Percentiles rank a stretch among this genome's conserved stretches.
These are phyloP conservation scores for Schizosaccharomyces cryophilus DNA, from an alignment of 805 yeast species.

Conservation along the genomic window DNA sequence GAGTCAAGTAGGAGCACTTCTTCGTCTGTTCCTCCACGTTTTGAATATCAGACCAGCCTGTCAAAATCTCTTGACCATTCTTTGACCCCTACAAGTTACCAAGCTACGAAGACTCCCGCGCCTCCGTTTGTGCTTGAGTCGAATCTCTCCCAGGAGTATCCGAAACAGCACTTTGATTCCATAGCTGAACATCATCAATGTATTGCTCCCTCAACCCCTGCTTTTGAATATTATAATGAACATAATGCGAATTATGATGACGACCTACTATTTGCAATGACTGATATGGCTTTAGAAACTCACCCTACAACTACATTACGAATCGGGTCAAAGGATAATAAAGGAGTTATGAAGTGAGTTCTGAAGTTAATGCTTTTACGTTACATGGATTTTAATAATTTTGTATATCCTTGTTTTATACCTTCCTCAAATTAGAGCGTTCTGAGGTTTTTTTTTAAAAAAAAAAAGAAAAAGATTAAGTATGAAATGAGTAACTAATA, in stretches of 20 bases:
- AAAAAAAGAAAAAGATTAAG: too few species aligned
- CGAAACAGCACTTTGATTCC: neutral
- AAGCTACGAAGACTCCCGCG: neutral
- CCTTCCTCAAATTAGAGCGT: too few species aligned
- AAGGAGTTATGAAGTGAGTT: too few species aligned
- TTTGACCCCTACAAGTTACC: neutral
- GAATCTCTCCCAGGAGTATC: constrained; percentile 1
- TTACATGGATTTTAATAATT: too few species aligned
- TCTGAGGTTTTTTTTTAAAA: too few species aligned
- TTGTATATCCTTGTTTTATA: too few species aligned
- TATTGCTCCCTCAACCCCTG: neutral
- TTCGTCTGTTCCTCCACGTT: neutral
- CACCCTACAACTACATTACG: neutral
- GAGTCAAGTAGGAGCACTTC: neutral
- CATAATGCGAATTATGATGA: constrained; percentile 10
- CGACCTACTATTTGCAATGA: constrained; percentile 17
- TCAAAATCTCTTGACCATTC: neutral
- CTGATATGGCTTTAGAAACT: constrained; percentile 13
- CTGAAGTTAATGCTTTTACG: too few species aligned
- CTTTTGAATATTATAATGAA: neutral
- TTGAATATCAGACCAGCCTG: neutral
- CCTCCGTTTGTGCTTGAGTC: neutral
- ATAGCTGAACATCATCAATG: neutral
- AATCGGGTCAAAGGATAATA: neutral
- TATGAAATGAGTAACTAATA: too few species aligned